phyloP scores from a whole-genome alignment of 1,284 basidiomycete genomes.

The Mixia osmundae region DNA sequence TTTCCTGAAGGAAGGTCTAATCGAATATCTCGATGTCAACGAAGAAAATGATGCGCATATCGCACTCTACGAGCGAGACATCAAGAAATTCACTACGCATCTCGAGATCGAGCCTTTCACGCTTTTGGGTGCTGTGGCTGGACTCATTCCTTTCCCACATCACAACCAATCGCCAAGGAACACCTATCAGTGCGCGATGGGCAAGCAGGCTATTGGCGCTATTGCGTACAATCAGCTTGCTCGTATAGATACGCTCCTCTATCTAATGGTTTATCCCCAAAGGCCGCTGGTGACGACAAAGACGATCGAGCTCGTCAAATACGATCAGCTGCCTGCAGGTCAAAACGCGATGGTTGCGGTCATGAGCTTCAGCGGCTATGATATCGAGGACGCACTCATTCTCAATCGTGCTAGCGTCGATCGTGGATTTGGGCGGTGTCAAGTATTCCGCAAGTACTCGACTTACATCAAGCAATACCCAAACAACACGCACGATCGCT shows the following conservation, averaged over 20 bases:
- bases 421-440: conserved; percentile 89
- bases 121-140: conserved; percentile 86
- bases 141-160: conserved; percentile 95
- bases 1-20: conserved; percentile 80
- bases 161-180: conserved; percentile 98
- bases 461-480: conserved; percentile 88
- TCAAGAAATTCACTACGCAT: conserved; percentile 57
- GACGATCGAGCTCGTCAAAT: conserved; percentile 89
- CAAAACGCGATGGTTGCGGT: conserved; percentile 97
- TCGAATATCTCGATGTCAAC: conserved; percentile 97
- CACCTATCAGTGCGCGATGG: conserved; percentile 99
- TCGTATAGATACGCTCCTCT: conserved; percentile 93
- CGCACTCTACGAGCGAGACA: conserved; percentile 74
- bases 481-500: conserved; percentile 88
- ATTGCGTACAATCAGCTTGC: conserved; percentile 97
- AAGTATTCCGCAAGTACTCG: conserved; percentile 86
- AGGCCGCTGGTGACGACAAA: conserved; percentile 99
- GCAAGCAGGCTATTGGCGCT: conserved; percentile 98
- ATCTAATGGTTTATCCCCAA: conserved; percentile 96
- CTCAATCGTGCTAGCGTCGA: conserved; percentile 90
- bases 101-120: conserved; percentile 99
- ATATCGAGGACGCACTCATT: conserved; percentile 97
- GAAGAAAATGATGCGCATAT: conserved; percentile 98
- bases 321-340: conserved; percentile 87
- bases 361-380: conserved; percentile 98